Conservation (phyloP, 2,329 filamentous ascomycete species). For the Lachnellula hyalina region DNA sequence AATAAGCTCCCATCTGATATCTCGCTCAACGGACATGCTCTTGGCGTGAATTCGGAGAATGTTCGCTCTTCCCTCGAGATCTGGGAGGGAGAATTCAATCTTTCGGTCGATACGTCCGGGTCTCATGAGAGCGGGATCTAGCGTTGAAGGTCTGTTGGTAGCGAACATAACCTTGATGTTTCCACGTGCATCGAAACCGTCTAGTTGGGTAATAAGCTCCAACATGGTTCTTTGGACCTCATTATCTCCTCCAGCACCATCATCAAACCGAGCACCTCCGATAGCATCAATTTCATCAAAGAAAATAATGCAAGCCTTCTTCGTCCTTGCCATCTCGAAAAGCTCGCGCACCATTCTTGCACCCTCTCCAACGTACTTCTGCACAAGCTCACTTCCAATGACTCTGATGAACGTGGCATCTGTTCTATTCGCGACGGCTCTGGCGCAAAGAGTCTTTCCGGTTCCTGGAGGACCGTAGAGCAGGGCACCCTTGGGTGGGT, state of each 20-base stretch:
- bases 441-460: slow-evolving; percentile 96
- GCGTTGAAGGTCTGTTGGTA: slow-evolving; percentile 90
- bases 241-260: slow-evolving; percentile 93
- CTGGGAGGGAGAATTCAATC: slow-evolving; percentile 96
- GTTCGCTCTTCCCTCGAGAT: slow-evolving; percentile 95
- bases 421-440: slow-evolving; percentile 95
- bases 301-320: slow-evolving; percentile 99
- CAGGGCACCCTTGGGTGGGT: slow-evolving; percentile 93
- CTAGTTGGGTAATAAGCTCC: slow-evolving; percentile 93
- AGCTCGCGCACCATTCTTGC: slow-evolving; percentile 97
- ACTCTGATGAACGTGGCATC: slow-evolving; percentile 98
- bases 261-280: slow-evolving; percentile 91
- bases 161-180: slow-evolving; percentile 99
- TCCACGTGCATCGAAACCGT: slow-evolving; percentile 91
- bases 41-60: slow-evolving; percentile 98
- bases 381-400: slow-evolving; percentile 94
- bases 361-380: slow-evolving; percentile 98
- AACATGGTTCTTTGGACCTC: slow-evolving; percentile 98
- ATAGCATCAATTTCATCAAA: slow-evolving; percentile 98
- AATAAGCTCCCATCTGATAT: slow-evolving; percentile 98
- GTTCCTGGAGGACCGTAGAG: slow-evolving; percentile 96
- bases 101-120: slow-evolving; percentile 97
- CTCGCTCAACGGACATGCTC: slow-evolving; percentile 98
- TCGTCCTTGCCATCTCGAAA: slow-evolving; percentile 98
- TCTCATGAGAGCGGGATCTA: slow-evolving; percentile 95